Conservation (phyloP, 2,329 filamentous ascomycete genomes). For the Hypoxylon sp. region DNA sequence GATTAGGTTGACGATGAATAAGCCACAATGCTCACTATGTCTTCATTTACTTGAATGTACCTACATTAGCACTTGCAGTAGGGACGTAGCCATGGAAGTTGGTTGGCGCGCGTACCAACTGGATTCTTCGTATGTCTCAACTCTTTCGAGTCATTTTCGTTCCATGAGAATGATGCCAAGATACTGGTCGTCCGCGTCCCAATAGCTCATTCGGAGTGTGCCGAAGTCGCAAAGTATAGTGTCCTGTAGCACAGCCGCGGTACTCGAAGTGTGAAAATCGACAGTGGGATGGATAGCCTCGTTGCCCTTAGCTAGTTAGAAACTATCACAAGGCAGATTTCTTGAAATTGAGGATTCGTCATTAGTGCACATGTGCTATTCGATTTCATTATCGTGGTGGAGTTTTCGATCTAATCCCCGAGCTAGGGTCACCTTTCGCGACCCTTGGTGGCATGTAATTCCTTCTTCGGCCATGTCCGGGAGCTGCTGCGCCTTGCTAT, state of each 20-base stretch:
- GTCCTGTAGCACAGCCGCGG: conserved; percentile 30
- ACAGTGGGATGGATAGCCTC: background rate
- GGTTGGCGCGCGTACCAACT: background rate
- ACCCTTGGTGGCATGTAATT: conserved; percentile 1
- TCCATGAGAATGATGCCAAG: conserved; percentile 10
- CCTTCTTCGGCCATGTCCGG: conserved; percentile 43
- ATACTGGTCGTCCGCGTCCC: conserved; percentile 2
- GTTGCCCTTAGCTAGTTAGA: background rate
- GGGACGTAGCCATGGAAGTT: background rate
- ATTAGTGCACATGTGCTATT: conserved; percentile 5
- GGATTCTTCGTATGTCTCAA: conserved; percentile 2
- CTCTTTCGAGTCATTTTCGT: conserved; percentile 8
- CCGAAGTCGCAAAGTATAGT: background rate
- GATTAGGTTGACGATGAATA: conserved; percentile 3
- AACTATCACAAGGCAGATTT: conserved; percentile 39
- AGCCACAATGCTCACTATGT: no score
- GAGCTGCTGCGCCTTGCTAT: conserved; percentile 41
- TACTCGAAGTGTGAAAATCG: background rate
- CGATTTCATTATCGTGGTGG: background rate
- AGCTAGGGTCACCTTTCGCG: background rate
- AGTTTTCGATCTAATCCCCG: conserved; percentile 7
- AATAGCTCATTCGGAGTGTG: background rate
- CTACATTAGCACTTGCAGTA: background rate
- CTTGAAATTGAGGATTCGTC: conserved; percentile 8
- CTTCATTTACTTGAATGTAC: background rate